Percentiles rank a stretch among this genome's conserved stretches.
Conservation (phyloP, 73 alveolate genomes). For the Paramecium biaurelia region DNA sequence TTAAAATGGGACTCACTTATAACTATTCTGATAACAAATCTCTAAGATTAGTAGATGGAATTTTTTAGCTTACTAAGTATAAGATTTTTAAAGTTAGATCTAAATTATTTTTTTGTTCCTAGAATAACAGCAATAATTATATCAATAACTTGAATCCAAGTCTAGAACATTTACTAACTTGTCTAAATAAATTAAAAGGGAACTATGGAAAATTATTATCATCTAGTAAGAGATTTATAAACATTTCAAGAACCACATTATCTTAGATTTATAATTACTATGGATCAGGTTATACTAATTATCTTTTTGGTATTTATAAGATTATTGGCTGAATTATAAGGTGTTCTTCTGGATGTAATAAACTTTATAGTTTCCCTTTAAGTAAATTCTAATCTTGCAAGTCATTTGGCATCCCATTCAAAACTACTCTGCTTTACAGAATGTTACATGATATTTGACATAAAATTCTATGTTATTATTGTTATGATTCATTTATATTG, state of each 20-base stretch:
- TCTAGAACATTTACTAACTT: background rate
- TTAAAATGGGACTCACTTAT: background rate
- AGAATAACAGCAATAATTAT: background rate
- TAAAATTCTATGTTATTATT: background rate
- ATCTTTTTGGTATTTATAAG: background rate
- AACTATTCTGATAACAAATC: background rate
- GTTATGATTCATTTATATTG: background rate
- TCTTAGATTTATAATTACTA: background rate
- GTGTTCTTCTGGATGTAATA: background rate
- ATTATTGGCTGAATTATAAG: background rate
- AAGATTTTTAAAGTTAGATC: background rate
- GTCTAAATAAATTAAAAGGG: slow-evolving; percentile 12
- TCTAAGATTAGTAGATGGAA: background rate
- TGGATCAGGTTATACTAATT: background rate
- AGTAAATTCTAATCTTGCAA: background rate
- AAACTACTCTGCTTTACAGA: background rate
- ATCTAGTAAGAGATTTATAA: background rate
- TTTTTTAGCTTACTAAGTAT: background rate
- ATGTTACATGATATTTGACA: background rate
- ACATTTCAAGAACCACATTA: background rate
- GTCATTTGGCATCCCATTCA: slow-evolving; percentile 35
- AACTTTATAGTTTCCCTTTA: background rate
- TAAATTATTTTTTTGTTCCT: background rate
- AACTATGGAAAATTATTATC: background rate
- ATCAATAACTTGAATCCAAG: background rate